Base-by-base conservation (phyloP, 192 early-diverging fungal species). In the Backusella tuberculispora region DNA sequence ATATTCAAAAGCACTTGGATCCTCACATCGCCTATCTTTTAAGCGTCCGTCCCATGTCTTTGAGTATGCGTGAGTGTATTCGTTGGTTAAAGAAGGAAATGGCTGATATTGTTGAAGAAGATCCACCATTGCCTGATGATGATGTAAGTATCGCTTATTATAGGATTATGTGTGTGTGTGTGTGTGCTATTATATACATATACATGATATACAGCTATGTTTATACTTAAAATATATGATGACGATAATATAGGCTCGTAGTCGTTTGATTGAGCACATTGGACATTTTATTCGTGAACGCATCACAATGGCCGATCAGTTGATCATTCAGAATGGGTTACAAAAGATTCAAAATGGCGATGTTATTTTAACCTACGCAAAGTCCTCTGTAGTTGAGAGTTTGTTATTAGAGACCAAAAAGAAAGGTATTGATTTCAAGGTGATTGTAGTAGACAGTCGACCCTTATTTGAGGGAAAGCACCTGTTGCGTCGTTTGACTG, bases 31-130 rank as follows among this genome's bases (percentile, higher is more conserved):
- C 90, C 72, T 97, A 95, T 75, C 80, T 99, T 48, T 88, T 91
- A 34, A 90, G 90, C 60, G 90, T 90, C 66, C 91, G 98, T 34
- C 88, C 92, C 6, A 89, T 98, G 87, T 93, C 94, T n/a, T 89
- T 95, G 38, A 93, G 93, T 79, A 98, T 99, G 96, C 91, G 92
- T 73, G 95, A 92, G 24, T 94, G 95, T 24, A 96, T 98, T 71
- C 88, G 96, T 46, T 92, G 89, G 72, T 80, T 99, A 45, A 98
- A 98, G 83, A 87, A 88, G 76, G 92, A 95, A 74, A 95, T 98
- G 75, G 78, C 90, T 5, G 86, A 90, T 78, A 94, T 98, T 78
- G 83, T 90, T 6, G 86, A 89, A 69, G 82, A 92, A n/a, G 87
- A 91, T 71, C 82, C 91, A 50, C 92, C 94, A 41, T 81, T 93